Conservation (phyloP, 306 rosid genomes). For the Purshia tridentata region DNA sequence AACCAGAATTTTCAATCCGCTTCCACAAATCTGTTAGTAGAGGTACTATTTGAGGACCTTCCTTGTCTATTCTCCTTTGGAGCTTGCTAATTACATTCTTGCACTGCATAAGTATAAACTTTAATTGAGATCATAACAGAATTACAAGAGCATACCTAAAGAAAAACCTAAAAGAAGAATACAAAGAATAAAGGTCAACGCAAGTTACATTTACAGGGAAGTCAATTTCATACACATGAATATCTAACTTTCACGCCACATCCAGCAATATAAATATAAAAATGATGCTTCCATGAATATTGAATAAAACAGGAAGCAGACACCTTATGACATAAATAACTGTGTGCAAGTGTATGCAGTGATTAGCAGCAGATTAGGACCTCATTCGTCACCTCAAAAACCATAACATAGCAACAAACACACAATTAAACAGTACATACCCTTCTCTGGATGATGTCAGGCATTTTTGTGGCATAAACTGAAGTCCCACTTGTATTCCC, state of each 20-base stretch:
- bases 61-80: slow-evolving; percentile 84
- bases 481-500: slow-evolving; percentile 54
- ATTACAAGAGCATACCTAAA: slow-evolving; percentile 3
- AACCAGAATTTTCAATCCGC: slow-evolving; percentile 66
- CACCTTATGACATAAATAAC: not conserved
- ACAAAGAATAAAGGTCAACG: slow-evolving; percentile 14
- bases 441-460: slow-evolving; percentile 82
- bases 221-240: not conserved
- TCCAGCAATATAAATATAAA: not conserved
- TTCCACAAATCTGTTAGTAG: slow-evolving; percentile 90
- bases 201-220: not conserved
- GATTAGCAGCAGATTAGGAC: slow-evolving; percentile 8
- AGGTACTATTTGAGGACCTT: slow-evolving; percentile 87
- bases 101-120: slow-evolving; percentile 57
- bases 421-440: slow-evolving; percentile 39
- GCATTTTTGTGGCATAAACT: slow-evolving; percentile 54
- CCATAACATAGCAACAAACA: slow-evolving; percentile 4
- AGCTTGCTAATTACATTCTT: slow-evolving; percentile 86
- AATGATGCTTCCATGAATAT: not conserved
- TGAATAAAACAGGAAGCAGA: slow-evolving; percentile 6
- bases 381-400: slow-evolving; percentile 23
- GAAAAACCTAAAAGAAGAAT: not conserved
- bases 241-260: not conserved
- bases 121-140: slow-evolving; percentile 24
- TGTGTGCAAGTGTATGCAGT: not conserved